phyloP scores from a whole-genome alignment of 495 filamentous ascomycete genomes.

The Rhypophila decipiens region DNA sequence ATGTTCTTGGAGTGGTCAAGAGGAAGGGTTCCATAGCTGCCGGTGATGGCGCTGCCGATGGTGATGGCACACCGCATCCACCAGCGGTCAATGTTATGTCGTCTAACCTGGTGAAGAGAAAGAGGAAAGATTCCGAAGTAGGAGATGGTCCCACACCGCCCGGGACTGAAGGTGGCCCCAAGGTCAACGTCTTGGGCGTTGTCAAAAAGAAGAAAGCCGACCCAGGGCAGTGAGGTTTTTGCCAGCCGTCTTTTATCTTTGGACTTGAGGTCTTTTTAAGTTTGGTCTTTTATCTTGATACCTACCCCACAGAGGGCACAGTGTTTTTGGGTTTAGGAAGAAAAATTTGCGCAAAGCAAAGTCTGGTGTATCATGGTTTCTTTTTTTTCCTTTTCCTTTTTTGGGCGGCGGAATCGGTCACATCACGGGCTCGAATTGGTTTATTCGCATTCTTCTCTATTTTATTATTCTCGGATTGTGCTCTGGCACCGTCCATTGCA shows the following conservation, averaged over 20 bases:
- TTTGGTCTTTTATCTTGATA: too few relatives aligned
- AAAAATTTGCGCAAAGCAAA: too few relatives aligned
- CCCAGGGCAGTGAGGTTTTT: not conserved
- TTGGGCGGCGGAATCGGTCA: too few relatives aligned
- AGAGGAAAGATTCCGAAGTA: slow-evolving; percentile 5
- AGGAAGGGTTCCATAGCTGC: slow-evolving; percentile 25
- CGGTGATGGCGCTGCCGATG: not conserved
- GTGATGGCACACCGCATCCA: not conserved
- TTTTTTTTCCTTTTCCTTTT: too few relatives aligned
- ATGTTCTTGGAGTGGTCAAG: slow-evolving; percentile 32
- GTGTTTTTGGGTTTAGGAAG: too few relatives aligned
- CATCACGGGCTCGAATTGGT: too few relatives aligned
- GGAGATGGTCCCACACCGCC: slow-evolving; percentile 1
- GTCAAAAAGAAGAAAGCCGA: slow-evolving; percentile 14
- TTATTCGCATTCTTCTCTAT: too few relatives aligned
- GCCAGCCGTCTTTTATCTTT: not conserved
- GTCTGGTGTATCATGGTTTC: too few relatives aligned
- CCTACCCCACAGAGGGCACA: too few relatives aligned
- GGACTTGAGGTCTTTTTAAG: not conserved
- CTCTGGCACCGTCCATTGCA: too few relatives aligned
- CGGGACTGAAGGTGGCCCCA: not conserved
- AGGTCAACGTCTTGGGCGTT: slow-evolving; percentile 23
- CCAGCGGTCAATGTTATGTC: slow-evolving; percentile 4
- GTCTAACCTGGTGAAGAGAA: slow-evolving; percentile 4
- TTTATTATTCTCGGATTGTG: too few relatives aligned